phyloP scores from a whole-genome alignment of 345 rosid genomes.

The Eucalyptus pumila region DNA sequence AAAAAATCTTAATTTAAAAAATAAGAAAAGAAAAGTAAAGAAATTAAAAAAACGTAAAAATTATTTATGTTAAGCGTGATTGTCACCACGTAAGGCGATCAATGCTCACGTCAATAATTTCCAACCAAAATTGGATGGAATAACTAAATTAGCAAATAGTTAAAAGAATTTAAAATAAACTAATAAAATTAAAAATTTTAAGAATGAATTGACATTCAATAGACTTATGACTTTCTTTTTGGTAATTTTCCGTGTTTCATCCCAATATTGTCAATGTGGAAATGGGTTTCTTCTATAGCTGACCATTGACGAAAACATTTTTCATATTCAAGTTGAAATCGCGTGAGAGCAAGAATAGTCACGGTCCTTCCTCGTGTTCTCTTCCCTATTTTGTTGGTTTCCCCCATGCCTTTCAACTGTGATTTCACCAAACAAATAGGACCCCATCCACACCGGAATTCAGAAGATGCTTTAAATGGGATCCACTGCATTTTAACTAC shows the following conservation, averaged over 20 bases:
- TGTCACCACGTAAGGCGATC: rapidly evolving
- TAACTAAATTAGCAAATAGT: not conserved
- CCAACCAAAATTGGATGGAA: not conserved
- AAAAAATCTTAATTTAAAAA: too few species aligned
- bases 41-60: not conserved
- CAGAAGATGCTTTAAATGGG: not conserved
- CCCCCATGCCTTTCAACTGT: not conserved
- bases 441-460: not conserved
- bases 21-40: not conserved
- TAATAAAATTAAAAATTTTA: not conserved
- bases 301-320: not conserved
- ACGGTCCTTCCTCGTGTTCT: not conserved
- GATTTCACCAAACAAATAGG: not conserved
- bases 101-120: not conserved
- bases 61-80: rapidly evolving
- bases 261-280: not conserved
- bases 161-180: rapidly evolving
- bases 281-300: not conserved
- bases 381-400: not conserved
- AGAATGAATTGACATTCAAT: not conserved
- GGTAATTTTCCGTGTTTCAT: not conserved
- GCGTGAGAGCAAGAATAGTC: not conserved
- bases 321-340: not conserved
- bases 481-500: not conserved
- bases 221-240: not conserved